phyloP scores from a whole-genome alignment of 192 early-diverging fungal genomes.

The Thoreauomyces humboldtii region DNA sequence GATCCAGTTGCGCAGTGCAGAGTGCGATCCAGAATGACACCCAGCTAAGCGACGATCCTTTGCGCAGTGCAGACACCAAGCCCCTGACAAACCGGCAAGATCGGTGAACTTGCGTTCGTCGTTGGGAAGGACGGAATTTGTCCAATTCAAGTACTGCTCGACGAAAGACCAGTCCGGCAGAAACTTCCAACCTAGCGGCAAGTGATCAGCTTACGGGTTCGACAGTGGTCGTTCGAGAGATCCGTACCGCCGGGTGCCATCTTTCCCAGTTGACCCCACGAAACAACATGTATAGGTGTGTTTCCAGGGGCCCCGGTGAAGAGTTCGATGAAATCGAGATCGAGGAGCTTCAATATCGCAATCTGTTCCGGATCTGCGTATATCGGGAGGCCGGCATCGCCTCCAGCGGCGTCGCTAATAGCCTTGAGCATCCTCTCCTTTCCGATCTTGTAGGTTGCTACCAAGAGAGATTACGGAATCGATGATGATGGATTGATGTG shows the following conservation, averaged over 20 bases:
- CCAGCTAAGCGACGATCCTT: no score
- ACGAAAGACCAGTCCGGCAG: slow-evolving; percentile 18
- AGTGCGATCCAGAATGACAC: no score
- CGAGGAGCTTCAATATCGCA: slow-evolving; percentile 60
- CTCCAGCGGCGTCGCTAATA: slow-evolving; percentile 49
- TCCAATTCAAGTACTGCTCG: slow-evolving; percentile 13
- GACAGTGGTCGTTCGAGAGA: not conserved
- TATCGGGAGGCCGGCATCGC: no score
- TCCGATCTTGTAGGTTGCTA: slow-evolving; percentile 86
- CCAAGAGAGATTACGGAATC: slow-evolving; percentile 57
- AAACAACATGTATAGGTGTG: slow-evolving; percentile 60
- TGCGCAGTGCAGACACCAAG: no score
- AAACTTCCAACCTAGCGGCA: slow-evolving; percentile 19
- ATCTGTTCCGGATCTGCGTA: slow-evolving; percentile 49
- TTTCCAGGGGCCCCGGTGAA: slow-evolving; percentile 52
- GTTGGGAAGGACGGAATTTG: not conserved
- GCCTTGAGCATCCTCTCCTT: slow-evolving; percentile 75
- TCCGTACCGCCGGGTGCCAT: slow-evolving; percentile 21
- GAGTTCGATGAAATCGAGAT: slow-evolving; percentile 49
- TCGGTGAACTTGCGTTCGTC: not conserved
- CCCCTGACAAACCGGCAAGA: not conserved
- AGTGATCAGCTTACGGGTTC: not conserved
- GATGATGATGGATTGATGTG: slow-evolving; percentile 69
- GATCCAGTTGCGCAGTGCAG: no score
- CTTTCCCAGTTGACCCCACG: slow-evolving; percentile 49